A percentile compares a stretch with the other conserved stretches of the same genome.
Conservation (phyloP, 352 stramenopile species). For the Phytophthora aleatoria region DNA sequence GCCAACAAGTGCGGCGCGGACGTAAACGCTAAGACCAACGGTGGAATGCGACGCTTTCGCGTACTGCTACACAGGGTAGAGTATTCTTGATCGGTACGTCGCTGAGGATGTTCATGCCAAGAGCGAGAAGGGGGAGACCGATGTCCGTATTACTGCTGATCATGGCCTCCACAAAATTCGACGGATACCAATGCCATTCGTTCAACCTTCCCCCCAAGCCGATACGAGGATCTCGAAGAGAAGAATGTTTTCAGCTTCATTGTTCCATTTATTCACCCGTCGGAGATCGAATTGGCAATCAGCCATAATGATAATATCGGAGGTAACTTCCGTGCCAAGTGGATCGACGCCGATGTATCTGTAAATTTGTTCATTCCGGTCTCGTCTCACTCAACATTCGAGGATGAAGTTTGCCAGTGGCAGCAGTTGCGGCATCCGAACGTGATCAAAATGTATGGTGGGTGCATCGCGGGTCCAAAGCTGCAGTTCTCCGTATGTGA, state of each 20-base stretch:
- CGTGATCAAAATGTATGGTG: slow-evolving; percentile 29
- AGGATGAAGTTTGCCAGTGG: slow-evolving; percentile 12
- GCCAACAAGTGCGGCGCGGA: neutral
- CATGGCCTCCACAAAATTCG: too few relatives aligned
- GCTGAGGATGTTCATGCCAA: neutral
- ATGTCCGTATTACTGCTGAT: too few relatives aligned
- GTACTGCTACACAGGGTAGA: too few relatives aligned
- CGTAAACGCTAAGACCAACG: neutral
- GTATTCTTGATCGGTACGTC: too few relatives aligned
- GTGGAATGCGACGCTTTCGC: too few relatives aligned
- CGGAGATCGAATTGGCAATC: slow-evolving; percentile 13
- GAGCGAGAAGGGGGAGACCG: too few relatives aligned
- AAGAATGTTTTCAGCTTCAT: neutral
- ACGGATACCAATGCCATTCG: too few relatives aligned
- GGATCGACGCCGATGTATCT: slow-evolving; percentile 20
- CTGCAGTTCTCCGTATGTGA: slow-evolving; percentile 25
- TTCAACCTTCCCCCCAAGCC: too few relatives aligned
- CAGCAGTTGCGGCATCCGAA: slow-evolving; percentile 26
- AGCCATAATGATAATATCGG: slow-evolving; percentile 2
- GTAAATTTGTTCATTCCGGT: slow-evolving; percentile 14
- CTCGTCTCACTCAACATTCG: neutral
- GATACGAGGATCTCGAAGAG: too few relatives aligned
- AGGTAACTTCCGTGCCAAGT: slow-evolving; percentile 17
- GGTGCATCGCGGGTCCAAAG: slow-evolving; percentile 5
- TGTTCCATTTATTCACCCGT: neutral